Percentiles rank a stretch among this genome's conserved stretches.
Evolutionary conservation across 2,329 filamentous ascomycete species (phyloP).

Genomic region (Neofusicoccum laricinum): DNA sequence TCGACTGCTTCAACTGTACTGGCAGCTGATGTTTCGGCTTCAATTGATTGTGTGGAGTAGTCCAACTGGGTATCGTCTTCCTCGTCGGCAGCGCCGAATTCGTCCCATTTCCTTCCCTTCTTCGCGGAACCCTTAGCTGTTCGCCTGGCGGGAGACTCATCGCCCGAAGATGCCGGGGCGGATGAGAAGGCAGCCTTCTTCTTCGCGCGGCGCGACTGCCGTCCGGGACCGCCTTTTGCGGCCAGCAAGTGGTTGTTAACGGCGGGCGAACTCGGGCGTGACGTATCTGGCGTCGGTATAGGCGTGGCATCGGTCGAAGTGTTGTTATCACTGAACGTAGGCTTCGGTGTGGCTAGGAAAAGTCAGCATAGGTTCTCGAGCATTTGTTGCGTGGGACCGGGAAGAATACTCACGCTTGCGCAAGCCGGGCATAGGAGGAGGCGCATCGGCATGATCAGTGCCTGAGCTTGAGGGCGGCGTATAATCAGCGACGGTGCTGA

Average conservation of each 20-base stretch:
- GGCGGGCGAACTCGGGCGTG: slow-evolving; percentile 74
- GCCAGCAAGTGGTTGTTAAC: slow-evolving; percentile 64
- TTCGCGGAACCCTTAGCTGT: slow-evolving; percentile 60
- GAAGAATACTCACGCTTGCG: slow-evolving; percentile 53
- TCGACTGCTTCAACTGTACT: slow-evolving; percentile 70
- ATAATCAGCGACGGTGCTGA: slow-evolving; percentile 42
- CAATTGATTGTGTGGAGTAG: slow-evolving; percentile 70
- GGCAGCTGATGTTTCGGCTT: slow-evolving; percentile 44
- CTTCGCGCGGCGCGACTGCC: slow-evolving; percentile 77
- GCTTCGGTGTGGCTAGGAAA: slow-evolving; percentile 24
- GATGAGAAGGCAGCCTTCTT: slow-evolving; percentile 57
- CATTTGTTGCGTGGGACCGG: slow-evolving; percentile 61
- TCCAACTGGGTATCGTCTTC: slow-evolving; percentile 77
- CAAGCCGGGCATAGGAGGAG: slow-evolving; percentile 52
- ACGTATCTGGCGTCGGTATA: slow-evolving; percentile 68
- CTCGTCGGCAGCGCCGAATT: slow-evolving; percentile 82
- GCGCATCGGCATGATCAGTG: slow-evolving; percentile 48
- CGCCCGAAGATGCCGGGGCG: slow-evolving; percentile 73
- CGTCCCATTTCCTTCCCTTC: slow-evolving; percentile 89
- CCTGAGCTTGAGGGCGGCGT: slow-evolving; percentile 52
- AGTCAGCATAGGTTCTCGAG: background rate
- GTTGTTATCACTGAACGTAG: slow-evolving; percentile 24
- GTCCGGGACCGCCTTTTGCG: slow-evolving; percentile 66
- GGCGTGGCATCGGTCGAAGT: slow-evolving; percentile 68
- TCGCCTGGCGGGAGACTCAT: slow-evolving; percentile 63